Evolutionary conservation across 1,139 yeast genomes (phyloP).

Genomic region (Hemisphaericaspora xylofermentans): DNA sequence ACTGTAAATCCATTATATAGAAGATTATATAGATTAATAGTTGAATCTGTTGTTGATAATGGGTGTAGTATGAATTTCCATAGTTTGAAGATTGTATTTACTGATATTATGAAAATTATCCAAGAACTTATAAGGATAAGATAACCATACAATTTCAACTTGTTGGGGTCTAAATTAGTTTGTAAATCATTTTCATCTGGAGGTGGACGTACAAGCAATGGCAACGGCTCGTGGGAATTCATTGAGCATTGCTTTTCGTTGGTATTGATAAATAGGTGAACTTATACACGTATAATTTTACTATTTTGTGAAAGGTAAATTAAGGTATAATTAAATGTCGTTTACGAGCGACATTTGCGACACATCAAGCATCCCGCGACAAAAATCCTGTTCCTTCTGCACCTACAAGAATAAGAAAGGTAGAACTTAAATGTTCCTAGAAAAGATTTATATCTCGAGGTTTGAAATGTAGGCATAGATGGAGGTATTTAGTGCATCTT

Average conservation of each 20-base stretch:
- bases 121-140: constrained; percentile 37
- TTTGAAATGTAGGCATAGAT: too few species aligned
- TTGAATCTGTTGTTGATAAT: constrained; percentile 15
- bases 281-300: too few species aligned
- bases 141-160: constrained; percentile 33
- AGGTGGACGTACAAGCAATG: constrained; percentile 1
- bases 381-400: too few species aligned
- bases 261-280: too few species aligned
- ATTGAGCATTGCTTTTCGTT: constrained; percentile 1
- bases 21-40: constrained; percentile 15
- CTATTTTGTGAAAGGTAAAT: too few species aligned
- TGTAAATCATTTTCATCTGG: neutral
- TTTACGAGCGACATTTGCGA: too few species aligned
- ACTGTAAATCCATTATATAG: constrained; percentile 18
- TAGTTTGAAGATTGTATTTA: constrained; percentile 42
- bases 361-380: too few species aligned
- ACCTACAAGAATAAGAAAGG: too few species aligned
- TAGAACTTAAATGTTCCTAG: too few species aligned
- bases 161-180: neutral
- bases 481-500: too few species aligned
- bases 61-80: constrained; percentile 47
- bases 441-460: too few species aligned
- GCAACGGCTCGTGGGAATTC: constrained; percentile 4
- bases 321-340: too few species aligned
- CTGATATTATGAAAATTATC: constrained; percentile 40